Conservation (phyloP, 139 green algal genomes). For the Zygnema circumcarinatum region DNA sequence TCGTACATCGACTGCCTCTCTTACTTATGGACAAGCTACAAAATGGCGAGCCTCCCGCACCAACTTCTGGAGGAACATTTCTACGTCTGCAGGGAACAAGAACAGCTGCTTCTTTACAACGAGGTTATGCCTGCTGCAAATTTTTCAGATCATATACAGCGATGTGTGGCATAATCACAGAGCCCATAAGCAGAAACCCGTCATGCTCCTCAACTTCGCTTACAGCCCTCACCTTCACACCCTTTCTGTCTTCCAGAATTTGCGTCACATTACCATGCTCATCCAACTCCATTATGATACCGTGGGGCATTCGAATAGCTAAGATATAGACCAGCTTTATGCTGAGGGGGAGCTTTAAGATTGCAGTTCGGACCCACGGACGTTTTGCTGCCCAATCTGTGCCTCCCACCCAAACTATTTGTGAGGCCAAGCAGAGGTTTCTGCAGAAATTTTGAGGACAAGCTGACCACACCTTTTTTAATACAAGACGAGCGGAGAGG, state of each 20-base stretch:
- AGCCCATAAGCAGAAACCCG: constrained; percentile 29
- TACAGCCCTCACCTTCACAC: constrained; percentile 1
- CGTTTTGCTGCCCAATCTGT: background rate
- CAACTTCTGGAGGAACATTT: too few relatives aligned
- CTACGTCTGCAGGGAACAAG: too few relatives aligned
- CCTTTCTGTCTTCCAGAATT: constrained; percentile 32
- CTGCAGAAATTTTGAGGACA: too few relatives aligned
- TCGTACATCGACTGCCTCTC: too few relatives aligned
- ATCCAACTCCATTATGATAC: constrained; percentile 34
- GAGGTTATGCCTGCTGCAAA: too few relatives aligned
- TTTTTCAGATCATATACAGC: constrained; percentile 1
- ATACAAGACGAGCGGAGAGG: too few relatives aligned
- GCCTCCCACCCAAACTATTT: too few relatives aligned
- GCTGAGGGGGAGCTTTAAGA: constrained; percentile 12
- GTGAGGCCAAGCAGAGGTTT: too few relatives aligned
- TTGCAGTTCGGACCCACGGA: constrained; percentile 4
- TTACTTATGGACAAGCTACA: too few relatives aligned
- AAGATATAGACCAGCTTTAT: constrained; percentile 4
- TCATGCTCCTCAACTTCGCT: constrained; percentile 42
- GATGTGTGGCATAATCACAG: constrained; percentile 37
- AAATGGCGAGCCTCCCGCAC: too few relatives aligned
- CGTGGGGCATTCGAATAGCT: constrained; percentile 14
- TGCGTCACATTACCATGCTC: constrained; percentile 29
- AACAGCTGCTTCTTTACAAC: too few relatives aligned
- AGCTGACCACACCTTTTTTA: too few relatives aligned